Evolutionary conservation across 495 filamentous ascomycete genomes (phyloP), one percentile per base, ranked within the genome.

Genomic region (Aspergillus egyptiacus): DNA sequence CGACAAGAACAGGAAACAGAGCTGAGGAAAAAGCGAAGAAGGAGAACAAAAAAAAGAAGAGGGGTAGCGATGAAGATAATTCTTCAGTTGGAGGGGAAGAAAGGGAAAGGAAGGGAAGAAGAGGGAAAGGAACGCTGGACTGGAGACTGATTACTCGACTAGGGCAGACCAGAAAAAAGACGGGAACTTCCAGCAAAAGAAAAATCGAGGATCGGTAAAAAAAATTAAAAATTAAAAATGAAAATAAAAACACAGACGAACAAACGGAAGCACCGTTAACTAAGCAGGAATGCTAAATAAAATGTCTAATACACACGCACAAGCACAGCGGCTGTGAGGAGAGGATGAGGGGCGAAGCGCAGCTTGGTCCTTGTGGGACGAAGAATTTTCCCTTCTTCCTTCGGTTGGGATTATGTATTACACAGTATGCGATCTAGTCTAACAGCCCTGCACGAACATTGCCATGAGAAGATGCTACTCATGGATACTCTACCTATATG

Each of bases 1-100:
- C 60, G 60, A 59, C 49, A 59, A 61, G 61, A 68, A 71, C 64
- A 66, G 64, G 67, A 61, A 61, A 62, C 53, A 62, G n/a, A n/a
- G 58, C 54, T 44, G 54, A 61, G 59, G 54, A 59, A 63, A n/a
- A 53, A 47, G 56, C 55, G 58, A 50, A 58, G 34, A 65, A 54
- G 58, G 58, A 59, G 56, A 48, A 53, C 56, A 55, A 64, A 64
- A 59, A 65, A 62, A 65, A 61, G 59, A 69, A 67, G 69, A 73
- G 71, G 69, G 67, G 70, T 55, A 64, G 60, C 68, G 67, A n/a
- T 22, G 59, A 64, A 60, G 46, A 46, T 43, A 47, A 55, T 61
- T 61, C 61, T 61, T 60, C 57, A 53, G 60, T 60, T 55, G 51
- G 64, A 70, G 68, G 65, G 58, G 63, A 61, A 54, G 46, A 54